A percentile compares a stretch with the other conserved stretches of the same genome.
phyloP scores from a whole-genome alignment of 805 yeast genomes.

The Sporopachydermia quercuum region DNA sequence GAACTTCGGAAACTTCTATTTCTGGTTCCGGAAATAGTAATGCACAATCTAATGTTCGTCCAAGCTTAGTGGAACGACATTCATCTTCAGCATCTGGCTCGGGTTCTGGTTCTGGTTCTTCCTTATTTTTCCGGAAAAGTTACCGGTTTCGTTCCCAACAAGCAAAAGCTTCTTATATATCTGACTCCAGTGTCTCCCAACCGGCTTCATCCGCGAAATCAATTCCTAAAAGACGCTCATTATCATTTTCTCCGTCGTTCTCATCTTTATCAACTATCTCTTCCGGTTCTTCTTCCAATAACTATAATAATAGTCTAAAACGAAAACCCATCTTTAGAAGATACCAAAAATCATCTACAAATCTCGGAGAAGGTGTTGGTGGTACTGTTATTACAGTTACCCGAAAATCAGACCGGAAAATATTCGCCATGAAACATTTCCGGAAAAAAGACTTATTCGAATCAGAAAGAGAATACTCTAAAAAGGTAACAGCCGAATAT shows the following conservation, averaged over 20 bases:
- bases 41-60: no score
- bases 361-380: slow-evolving; percentile 90
- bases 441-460: slow-evolving; percentile 64
- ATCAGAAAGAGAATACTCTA: slow-evolving; percentile 71
- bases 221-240: not conserved
- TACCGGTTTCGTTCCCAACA: no score
- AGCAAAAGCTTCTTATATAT: no score
- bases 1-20: no score
- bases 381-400: slow-evolving; percentile 75
- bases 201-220: no score
- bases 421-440: slow-evolving; percentile 88
- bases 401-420: slow-evolving; percentile 47
- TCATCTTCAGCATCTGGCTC: no score
- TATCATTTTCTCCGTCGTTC: not conserved
- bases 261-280: not conserved
- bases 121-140: no score
- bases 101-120: no score
- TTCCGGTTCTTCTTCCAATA: not conserved
- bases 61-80: no score
- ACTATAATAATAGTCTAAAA: no score
- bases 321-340: slow-evolving; percentile 36
- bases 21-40: no score
- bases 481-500: slow-evolving; percentile 86
- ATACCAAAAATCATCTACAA: slow-evolving; percentile 73
- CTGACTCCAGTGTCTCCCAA: no score